phyloP scores from a whole-genome alignment of 345 rosid genomes.

The Laguncularia racemosa region DNA sequence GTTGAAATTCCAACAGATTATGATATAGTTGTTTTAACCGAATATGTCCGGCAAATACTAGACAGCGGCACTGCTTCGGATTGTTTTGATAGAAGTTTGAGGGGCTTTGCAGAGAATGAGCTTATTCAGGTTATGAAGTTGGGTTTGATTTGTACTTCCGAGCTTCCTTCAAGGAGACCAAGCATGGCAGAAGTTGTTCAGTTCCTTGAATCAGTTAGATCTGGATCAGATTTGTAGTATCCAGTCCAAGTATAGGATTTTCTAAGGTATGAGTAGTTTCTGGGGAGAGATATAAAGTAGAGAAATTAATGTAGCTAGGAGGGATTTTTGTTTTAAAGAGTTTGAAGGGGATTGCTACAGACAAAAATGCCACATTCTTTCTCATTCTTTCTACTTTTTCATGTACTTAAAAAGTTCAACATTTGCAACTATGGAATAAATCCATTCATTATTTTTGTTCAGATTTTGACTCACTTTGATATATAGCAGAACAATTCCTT shows the following conservation, averaged over 20 bases:
- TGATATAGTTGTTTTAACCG: conserved; percentile 71
- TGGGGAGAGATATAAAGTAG: conserved; percentile 4
- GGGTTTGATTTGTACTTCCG: conserved; percentile 77
- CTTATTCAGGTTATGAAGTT: conserved; percentile 88
- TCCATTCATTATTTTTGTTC: conserved; percentile 18
- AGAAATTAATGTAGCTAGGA: conserved; percentile 13
- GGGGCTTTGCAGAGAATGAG: conserved; percentile 81
- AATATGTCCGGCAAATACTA: conserved; percentile 64
- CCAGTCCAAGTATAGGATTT: not conserved
- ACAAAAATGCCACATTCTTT: conserved; percentile 31
- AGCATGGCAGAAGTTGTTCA: conserved; percentile 98
- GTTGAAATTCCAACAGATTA: conserved; percentile 64
- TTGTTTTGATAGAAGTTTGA: conserved; percentile 71
- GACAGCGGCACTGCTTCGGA: conserved; percentile 76
- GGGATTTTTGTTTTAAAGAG: conserved; percentile 18
- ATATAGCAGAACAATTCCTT: not conserved
- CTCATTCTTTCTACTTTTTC: conserved; percentile 23
- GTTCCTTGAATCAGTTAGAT: conserved; percentile 89
- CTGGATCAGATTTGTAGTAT: conserved; percentile 41
- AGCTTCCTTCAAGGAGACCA: conserved; percentile 73
- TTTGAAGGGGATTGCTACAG: conserved; percentile 1
- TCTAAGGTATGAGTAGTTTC: not conserved
- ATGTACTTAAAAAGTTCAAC: conserved; percentile 4
- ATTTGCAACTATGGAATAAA: conserved; percentile 34
- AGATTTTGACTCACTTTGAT: not conserved